These are phyloP conservation scores for Yarrowia sp. DNA, from an alignment of 805 yeast genomes.

Conservation along the genomic window DNA sequence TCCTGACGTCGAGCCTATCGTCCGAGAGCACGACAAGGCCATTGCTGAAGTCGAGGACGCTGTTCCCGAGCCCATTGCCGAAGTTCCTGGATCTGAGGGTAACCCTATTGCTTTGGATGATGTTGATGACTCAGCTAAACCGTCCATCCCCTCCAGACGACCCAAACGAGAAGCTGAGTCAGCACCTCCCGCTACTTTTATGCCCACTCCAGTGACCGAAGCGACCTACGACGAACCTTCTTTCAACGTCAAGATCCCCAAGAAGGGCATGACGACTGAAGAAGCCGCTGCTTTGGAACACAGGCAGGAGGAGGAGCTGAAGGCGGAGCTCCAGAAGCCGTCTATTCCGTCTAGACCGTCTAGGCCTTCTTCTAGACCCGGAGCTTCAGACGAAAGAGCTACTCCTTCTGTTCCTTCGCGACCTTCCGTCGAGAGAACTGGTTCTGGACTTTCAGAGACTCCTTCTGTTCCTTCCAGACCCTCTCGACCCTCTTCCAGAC, in stretches of 20 bases:
- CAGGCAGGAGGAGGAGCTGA: background rate
- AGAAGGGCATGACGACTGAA: background rate
- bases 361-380: too few species aligned
- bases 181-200: background rate
- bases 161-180: background rate
- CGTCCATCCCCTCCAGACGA: background rate
- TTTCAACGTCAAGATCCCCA: background rate
- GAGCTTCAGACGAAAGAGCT: too few species aligned
- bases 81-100: background rate
- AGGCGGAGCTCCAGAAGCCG: background rate
- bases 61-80: background rate
- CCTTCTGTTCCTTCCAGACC: background rate
- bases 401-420: background rate
- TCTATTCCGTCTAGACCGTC: too few species aligned
- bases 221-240: background rate
- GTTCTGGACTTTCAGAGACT: too few species aligned
- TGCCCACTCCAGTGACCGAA: constrained; percentile 7
- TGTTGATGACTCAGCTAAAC: background rate
- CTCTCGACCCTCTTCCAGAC: background rate
- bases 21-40: background rate
- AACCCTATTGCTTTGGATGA: background rate
- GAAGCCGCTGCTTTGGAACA: background rate
- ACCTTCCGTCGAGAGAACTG: too few species aligned
- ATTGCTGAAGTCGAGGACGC: background rate
- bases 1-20: background rate